Base-by-base conservation (phyloP, 108 stramenopile genomes). In the Fragilaria radians region DNA sequence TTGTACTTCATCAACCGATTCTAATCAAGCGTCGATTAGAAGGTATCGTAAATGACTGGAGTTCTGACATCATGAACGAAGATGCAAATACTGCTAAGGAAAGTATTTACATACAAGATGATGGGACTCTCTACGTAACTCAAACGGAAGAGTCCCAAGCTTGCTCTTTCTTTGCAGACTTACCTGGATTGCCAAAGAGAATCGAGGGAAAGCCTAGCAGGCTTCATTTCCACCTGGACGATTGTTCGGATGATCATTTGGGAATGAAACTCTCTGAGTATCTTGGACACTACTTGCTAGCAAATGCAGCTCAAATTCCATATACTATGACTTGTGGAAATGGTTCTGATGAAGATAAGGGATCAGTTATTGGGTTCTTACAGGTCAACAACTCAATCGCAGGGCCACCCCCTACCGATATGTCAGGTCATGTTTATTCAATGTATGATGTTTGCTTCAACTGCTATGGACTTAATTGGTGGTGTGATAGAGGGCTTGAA, bases 171-270 rank as follows among this genome's bases (percentile, higher is more conserved):
- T n/a, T n/a, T n/a, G n/a, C n/a, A n/a, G n/a, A n/a, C n/a, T n/a
- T n/a, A n/a, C n/a, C n/a, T n/a, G n/a, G n/a, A n/a, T n/a, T n/a
- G n/a, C n/a, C n/a, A n/a, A n/a, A n/a, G n/a, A n/a, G n/a, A n/a
- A n/a, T n/a, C n/a, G n/a, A n/a, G n/a, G n/a, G n/a, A n/a, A n/a
- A n/a, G n/a, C n/a, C n/a, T n/a, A n/a, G n/a, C n/a, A n/a, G 50
- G 7, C n/a, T 51, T 51, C 50, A 51, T 25, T 51, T 24, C 22
- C 50, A 51, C 19, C 22, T 51, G 7, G 50, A 51, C 50, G 50
- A 51, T 19, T 51, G 50, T 21, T 9, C 24, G 17, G 50, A 51
- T 7, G 19, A 25, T 25, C 50, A 51, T 7, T 21, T 51, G 17
- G 50, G 50, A 19, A 51, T 19, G 9, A 9, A 21, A 51, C 19